Conservation (phyloP, 225 moss, liverwort and hornwort species). For the Bryoerythrophyllum caledonicum region DNA sequence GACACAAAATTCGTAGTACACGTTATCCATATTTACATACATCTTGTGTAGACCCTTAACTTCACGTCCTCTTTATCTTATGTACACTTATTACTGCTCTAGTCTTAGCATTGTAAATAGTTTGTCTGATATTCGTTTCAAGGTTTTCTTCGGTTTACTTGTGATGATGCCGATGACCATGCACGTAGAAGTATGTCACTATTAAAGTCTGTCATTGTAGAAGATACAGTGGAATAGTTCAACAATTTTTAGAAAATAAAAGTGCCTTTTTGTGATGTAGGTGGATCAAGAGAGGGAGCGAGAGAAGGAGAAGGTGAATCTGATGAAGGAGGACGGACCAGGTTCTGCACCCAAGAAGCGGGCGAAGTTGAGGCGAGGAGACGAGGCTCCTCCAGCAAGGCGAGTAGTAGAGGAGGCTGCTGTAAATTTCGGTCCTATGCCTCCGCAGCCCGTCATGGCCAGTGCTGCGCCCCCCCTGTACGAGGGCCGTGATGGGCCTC, state of each 20-base stretch:
- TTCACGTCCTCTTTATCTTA: background rate
- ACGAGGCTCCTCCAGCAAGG: no score
- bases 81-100: background rate
- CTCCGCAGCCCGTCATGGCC: constrained; percentile 42
- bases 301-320: constrained; percentile 90
- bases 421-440: constrained; percentile 55
- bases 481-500: constrained; percentile 64
- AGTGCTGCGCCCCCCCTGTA: constrained; percentile 56
- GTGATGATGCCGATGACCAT: constrained; percentile 7
- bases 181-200: no score
- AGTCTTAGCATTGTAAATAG: background rate
- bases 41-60: background rate
- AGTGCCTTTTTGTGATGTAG: constrained; percentile 37
- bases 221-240: background rate
- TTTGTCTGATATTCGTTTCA: background rate
- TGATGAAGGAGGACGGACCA: constrained; percentile 56
- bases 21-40: background rate
- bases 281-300: constrained; percentile 87
- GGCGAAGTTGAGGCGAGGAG: background rate
- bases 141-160: background rate
- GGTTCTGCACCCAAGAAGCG: constrained; percentile 81
- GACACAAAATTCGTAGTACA: background rate
- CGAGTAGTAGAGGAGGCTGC: constrained; percentile 48
- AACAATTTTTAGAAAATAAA: background rate
- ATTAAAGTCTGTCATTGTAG: background rate